Evolutionary conservation across 1,284 basidiomycete genomes (phyloP), one percentile per base, ranked within the genome.

Genomic region (Sanghuangporus weigelae): DNA sequence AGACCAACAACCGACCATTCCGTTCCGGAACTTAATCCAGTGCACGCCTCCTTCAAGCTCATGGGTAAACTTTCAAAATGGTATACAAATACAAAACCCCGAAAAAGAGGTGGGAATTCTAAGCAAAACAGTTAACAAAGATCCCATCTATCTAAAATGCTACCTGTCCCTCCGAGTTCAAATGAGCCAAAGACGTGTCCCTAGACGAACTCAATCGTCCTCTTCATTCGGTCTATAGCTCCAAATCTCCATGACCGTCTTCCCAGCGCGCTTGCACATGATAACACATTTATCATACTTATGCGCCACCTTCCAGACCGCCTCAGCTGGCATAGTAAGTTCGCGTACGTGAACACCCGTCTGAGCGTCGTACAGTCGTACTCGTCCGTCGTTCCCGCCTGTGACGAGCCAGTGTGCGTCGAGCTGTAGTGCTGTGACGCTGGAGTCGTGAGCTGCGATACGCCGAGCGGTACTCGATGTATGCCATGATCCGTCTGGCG

Each of bases 161-260:
- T 14, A 26, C 21, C n/a, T 51, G 8, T 10, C 31, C 26, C 35
- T 12, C 31, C 23, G 31, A 38, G 31, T 51, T 35, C 53, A 23
- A 46, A 19, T 5, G 44, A 46, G 4, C 7, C 10, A 19, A 21
- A 21, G 44, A 46, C 1, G 16, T n/a, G 44, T 12, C 44, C 4
- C 7, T 2, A 46, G n/a, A 19, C 44, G 3, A n/a, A n/a, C 31
- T 63, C 57, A 66, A 58, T 66, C 65, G 39, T 66, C 65, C 40
- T 59, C 66, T 55, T 74, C 74, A 66, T 70, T 73, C 19, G 84
- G 83, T 68, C 80, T 76, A 75, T 89, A 84, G 67, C 83, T 84
- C 88, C 89, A 90, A 62, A 97, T 86, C 78, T 97, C 95, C 75
- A 96, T 86, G n/a, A 92, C 86, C 50, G 92, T 96, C 80, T 89